Evolutionary conservation across 2,329 filamentous ascomycete genomes (phyloP).

Genomic region (Zymoseptoria passerinii): DNA sequence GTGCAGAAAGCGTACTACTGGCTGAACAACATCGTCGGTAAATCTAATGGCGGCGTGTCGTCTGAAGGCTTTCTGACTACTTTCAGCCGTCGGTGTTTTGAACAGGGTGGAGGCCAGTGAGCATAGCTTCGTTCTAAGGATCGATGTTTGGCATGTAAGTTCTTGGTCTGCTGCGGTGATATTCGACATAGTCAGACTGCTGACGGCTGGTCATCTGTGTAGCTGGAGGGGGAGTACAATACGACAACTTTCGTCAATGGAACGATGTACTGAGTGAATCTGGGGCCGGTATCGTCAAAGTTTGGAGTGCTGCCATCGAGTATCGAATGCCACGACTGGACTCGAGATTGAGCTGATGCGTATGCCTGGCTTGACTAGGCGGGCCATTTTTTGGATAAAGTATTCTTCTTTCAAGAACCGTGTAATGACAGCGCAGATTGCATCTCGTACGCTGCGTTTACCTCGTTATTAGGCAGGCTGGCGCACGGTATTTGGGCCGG

Average conservation of each 20-base stretch:
- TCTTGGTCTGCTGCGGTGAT: not conserved
- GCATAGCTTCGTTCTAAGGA: conserved; percentile 14
- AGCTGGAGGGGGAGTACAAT: conserved; percentile 12
- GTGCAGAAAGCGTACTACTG: conserved; percentile 23
- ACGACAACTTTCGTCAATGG: conserved; percentile 16
- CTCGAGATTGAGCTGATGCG: too few species aligned
- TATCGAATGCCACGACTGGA: not conserved
- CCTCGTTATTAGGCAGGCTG: too few species aligned
- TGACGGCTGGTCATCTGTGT: conserved; percentile 1
- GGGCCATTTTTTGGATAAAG: too few species aligned
- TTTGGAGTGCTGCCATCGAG: not conserved
- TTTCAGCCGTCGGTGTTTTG: conserved; percentile 15
- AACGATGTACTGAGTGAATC: conserved; percentile 12
- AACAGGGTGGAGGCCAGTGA: conserved; percentile 8
- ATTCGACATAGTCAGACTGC: not conserved
- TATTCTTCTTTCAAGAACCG: too few species aligned
- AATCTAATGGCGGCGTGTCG: not conserved
- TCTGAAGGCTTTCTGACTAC: not conserved
- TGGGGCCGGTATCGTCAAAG: not conserved
- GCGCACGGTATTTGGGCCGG: too few species aligned
- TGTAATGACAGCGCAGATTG: too few species aligned
- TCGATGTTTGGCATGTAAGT: conserved; percentile 26
- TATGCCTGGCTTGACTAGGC: too few species aligned
- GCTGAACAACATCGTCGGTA: conserved; percentile 31
- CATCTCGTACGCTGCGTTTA: too few species aligned